Evolutionary conservation across 2,329 filamentous ascomycete species (phyloP).

Genomic region (Pyricularia pennisetigena): DNA sequence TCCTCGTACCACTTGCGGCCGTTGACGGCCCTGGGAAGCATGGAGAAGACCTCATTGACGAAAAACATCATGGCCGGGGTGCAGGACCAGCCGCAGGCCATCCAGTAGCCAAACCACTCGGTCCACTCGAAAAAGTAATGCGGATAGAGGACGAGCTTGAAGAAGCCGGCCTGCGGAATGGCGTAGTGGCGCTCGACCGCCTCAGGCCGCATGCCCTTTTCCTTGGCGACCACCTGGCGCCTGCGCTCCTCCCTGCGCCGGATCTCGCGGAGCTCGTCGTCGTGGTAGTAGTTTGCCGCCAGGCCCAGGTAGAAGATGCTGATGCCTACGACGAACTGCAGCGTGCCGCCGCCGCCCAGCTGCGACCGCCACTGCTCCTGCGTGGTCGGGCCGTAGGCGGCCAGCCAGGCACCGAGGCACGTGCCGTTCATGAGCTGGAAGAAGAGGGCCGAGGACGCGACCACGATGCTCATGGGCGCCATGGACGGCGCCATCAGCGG

Average conservation of each 20-base stretch:
- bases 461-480: constrained; percentile 69
- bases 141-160: constrained; percentile 74
- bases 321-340: constrained; percentile 53
- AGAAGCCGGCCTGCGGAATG: constrained; percentile 75
- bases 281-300: constrained; percentile 75
- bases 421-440: constrained; percentile 81
- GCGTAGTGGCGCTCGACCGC: constrained; percentile 72
- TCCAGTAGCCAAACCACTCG: constrained; percentile 86
- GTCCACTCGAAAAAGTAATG: constrained; percentile 97
- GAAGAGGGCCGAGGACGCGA: constrained; percentile 52
- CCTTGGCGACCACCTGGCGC: constrained; percentile 34
- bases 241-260: constrained; percentile 56
- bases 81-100: constrained; percentile 58
- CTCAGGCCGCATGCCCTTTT: constrained; percentile 19
- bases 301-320: constrained; percentile 69
- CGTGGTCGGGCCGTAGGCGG: constrained; percentile 65
- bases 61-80: constrained; percentile 73
- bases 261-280: constrained; percentile 83
- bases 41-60: constrained; percentile 78
- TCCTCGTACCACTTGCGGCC: constrained; percentile 81
- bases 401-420: constrained; percentile 68
- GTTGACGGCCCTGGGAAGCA: constrained; percentile 76
- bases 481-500: constrained; percentile 84
- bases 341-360: constrained; percentile 22
- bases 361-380: constrained; percentile 36